Evolutionary conservation across 345 rosid genomes (phyloP).

Genomic region (Eucalyptus tenuipes): DNA sequence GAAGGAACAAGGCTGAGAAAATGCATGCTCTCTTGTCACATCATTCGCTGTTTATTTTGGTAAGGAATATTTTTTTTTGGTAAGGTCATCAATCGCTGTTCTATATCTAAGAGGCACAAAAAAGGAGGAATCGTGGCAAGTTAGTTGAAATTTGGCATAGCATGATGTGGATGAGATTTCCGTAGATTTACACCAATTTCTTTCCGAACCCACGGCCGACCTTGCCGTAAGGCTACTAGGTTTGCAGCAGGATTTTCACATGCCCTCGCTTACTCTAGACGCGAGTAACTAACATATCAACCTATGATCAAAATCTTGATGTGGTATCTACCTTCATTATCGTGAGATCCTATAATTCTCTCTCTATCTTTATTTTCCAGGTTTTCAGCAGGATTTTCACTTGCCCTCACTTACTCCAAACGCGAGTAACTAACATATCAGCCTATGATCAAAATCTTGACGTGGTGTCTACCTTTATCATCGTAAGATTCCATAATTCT

Average conservation of each 20-base stretch:
- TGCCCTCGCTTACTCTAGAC: accelerated
- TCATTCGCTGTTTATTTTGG: background rate
- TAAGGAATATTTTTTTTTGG: no score
- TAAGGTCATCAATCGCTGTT: background rate
- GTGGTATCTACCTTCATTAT: accelerated
- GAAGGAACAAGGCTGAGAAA: accelerated
- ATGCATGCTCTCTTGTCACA: background rate
- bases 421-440: accelerated
- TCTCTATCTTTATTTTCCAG: no score
- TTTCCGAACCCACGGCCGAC: no score
- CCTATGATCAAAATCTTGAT: no score
- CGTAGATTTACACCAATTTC: background rate
- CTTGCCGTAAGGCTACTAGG: no score
- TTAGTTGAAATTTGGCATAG: accelerated
- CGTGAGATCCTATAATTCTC: accelerated
- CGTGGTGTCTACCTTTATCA: accelerated
- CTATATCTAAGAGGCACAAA: no score
- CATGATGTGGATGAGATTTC: background rate
- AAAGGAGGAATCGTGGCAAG: background rate
- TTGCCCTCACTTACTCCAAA: accelerated
- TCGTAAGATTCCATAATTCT: accelerated
- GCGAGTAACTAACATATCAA: accelerated
- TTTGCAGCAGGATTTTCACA: no score
- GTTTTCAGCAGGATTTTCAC: no score
- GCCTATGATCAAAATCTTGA: no score